Evolutionary conservation across 345 rosid genomes (phyloP).

Genomic region (Laguncularia racemosa): DNA sequence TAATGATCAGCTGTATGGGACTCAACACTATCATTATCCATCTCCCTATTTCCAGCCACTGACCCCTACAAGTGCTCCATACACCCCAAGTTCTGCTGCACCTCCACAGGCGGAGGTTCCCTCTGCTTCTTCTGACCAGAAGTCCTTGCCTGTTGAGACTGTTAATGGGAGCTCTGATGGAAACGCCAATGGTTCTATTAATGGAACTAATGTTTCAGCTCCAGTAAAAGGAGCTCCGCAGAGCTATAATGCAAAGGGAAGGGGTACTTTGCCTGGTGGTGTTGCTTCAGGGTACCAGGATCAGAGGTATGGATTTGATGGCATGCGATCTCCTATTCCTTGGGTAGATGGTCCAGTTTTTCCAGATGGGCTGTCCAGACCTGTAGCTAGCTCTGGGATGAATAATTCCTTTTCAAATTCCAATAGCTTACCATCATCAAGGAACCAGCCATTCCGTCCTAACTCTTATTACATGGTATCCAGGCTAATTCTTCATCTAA

Average conservation of each 20-base stretch:
- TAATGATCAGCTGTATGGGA: constrained; percentile 75
- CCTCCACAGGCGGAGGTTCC: constrained; percentile 49
- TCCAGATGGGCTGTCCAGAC: constrained; percentile 52
- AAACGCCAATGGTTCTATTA: constrained; percentile 32
- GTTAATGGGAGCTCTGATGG: constrained; percentile 39
- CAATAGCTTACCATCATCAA: constrained; percentile 40
- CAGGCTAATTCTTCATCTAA: background rate
- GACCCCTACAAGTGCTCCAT: constrained; percentile 44
- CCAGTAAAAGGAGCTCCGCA: constrained; percentile 46
- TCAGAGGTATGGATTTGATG: constrained; percentile 52
- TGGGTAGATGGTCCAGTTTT: constrained; percentile 44
- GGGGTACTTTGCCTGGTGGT: constrained; percentile 40
- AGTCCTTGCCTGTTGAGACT: constrained; percentile 48
- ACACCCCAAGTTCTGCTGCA: constrained; percentile 38
- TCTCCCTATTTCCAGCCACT: constrained; percentile 51
- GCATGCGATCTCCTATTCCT: constrained; percentile 30
- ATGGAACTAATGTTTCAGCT: constrained; percentile 50
- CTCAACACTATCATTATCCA: constrained; percentile 93
- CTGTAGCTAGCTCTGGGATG: constrained; percentile 30
- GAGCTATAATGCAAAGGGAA: constrained; percentile 34
- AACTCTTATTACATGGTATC: constrained; percentile 56
- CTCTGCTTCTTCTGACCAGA: constrained; percentile 47
- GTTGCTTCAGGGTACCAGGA: constrained; percentile 59
- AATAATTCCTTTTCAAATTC: constrained; percentile 46
- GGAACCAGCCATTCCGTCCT: constrained; percentile 51